Conservation (phyloP, 1,139 yeast genomes). For the Wickerhamomyces sp. region DNA sequence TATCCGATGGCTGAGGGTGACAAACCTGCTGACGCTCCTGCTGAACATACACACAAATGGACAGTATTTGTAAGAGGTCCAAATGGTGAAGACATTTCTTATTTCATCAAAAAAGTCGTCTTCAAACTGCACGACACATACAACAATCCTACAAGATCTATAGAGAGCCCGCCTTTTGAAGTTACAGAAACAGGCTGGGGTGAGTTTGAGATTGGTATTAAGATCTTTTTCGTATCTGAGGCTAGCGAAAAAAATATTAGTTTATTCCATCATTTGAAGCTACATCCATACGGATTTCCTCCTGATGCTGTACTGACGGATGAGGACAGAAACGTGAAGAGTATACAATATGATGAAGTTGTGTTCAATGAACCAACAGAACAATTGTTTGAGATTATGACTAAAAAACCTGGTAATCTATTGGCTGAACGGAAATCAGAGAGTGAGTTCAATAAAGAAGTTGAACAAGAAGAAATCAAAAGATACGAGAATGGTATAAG, state of each 20-base stretch:
- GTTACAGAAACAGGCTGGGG: slow-evolving; percentile 99
- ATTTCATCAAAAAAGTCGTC: slow-evolving; percentile 83
- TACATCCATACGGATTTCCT: slow-evolving; percentile 73
- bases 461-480: slow-evolving; percentile 77
- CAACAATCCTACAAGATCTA: slow-evolving; percentile 73
- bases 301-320: slow-evolving; percentile 29
- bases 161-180: slow-evolving; percentile 89
- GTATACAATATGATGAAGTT: slow-evolving; percentile 81
- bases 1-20: slow-evolving; percentile 55
- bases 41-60: slow-evolving; percentile 95
- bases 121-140: slow-evolving; percentile 95
- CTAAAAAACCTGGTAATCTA: slow-evolving; percentile 69
- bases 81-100: slow-evolving; percentile 74
- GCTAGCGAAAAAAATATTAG: slow-evolving; percentile 86
- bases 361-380: slow-evolving; percentile 97
- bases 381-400: slow-evolving; percentile 70
- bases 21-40: slow-evolving; percentile 68
- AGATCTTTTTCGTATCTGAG: slow-evolving; percentile 79
- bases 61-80: slow-evolving; percentile 89
- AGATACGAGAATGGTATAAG: slow-evolving; percentile 64
- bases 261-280: slow-evolving; percentile 81
- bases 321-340: slow-evolving; percentile 45
- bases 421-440: slow-evolving; percentile 57
- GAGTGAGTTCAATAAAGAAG: slow-evolving; percentile 43
- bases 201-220: slow-evolving; percentile 88